Evolutionary conservation across 73 alveolate genomes (phyloP), one percentile per base, ranked within the genome.

Genomic region (Diophrys sp.): DNA sequence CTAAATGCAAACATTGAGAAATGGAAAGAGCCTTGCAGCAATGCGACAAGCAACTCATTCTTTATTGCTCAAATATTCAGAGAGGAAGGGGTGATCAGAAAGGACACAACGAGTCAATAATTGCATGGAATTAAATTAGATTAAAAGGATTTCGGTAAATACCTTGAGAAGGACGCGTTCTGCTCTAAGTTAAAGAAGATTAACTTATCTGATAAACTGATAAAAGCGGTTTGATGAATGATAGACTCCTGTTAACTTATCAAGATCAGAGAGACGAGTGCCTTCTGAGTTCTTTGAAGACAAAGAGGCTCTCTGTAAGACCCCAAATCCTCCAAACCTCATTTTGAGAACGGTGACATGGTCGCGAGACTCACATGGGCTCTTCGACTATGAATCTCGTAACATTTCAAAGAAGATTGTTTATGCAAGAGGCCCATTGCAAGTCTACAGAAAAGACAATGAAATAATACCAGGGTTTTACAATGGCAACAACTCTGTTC

Each of bases 331-430:
- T 44, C 62, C 62, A 44, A 18, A 44, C n/a, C 18, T 44, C 5
- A 44, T 44, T 44, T 18, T 71, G 31, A 1, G 79, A 11, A 54
- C 70, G 27, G 79, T 71, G 30, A 32, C 79, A 8, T 71, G 79
- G 79, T 8, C 30, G 33, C 29, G 79, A 27, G 79, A 71, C 68
- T 71, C 79, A 11, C 79, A 71, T 68, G 79, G 79, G 2, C 79
- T 71, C 14, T 71, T 71, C 25, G 79, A 71, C 30, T 71, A 71
- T 33, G 79, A 71, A 33, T 14, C 44, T n/a, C 1, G 79, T 1
- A 23, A 71, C 79, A 71, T 71, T 1, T 23, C 69, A 2, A 71
- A 71, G 79, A 71, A 32, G 30, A 71, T 23, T 26, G 8, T 62
- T 23, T 8, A 62, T n/a, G 31, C 73, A 11, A 23, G 23, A 62